phyloP scores from a whole-genome alignment of 768 basidiomycete genomes.

The Tulasnella sp. region DNA sequence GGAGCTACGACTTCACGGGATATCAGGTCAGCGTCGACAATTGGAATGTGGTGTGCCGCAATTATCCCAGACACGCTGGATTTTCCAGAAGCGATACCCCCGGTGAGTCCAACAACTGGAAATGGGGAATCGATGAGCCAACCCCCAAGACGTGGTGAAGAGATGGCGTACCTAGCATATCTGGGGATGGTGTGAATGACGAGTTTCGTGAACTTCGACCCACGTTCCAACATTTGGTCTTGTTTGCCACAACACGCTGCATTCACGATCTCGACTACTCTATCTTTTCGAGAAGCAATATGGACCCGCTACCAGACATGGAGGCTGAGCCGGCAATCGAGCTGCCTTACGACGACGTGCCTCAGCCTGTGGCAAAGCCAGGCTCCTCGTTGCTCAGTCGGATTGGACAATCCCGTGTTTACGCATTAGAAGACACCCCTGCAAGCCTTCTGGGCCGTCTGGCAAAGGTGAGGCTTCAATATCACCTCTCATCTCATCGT shows the following conservation, averaged over 20 bases:
- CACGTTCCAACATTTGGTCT: neutral
- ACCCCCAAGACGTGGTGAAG: neutral
- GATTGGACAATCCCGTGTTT: constrained; percentile 65
- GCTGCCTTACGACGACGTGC: neutral
- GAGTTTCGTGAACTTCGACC: neutral
- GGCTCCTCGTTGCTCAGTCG: constrained; percentile 25
- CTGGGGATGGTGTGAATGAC: neutral
- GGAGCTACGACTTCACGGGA: constrained; percentile 85
- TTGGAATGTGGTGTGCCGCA: constrained; percentile 50
- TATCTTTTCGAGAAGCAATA: neutral
- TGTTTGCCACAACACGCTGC: neutral
- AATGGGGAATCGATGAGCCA: neutral
- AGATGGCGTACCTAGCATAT: constrained; percentile 7
- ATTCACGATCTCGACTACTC: neutral
- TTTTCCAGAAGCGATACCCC: constrained; percentile 94
- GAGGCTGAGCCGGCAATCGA: neutral
- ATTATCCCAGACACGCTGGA: constrained; percentile 78
- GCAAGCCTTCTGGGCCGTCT: constrained; percentile 31
- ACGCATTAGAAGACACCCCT: constrained; percentile 58
- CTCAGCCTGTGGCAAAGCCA: neutral
- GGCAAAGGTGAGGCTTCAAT: constrained; percentile 64
- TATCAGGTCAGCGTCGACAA: constrained; percentile 96
- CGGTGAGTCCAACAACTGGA: constrained; percentile 85
- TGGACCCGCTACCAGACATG: neutral
- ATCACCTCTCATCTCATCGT: constrained; percentile 21